Conservation (phyloP, 306 rosid species). For the Cercis canadensis region DNA sequence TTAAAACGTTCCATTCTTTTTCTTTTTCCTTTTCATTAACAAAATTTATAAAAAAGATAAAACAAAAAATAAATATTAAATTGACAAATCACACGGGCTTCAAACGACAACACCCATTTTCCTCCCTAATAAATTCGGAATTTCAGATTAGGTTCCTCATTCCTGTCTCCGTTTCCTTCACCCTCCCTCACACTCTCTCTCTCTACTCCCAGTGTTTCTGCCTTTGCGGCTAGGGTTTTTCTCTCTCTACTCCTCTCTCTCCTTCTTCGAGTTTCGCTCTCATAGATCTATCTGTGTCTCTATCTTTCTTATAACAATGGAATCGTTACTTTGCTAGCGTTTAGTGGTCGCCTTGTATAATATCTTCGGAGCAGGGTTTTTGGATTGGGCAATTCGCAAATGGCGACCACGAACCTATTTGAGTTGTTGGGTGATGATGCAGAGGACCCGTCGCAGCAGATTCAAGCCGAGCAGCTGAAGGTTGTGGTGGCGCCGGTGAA, state of each 20-base stretch:
- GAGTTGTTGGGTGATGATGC: slow-evolving; percentile 93
- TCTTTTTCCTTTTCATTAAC: no score
- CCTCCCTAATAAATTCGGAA: no score
- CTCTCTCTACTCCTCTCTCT: slow-evolving; percentile 22
- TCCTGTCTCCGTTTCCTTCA: no score
- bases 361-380: slow-evolving; percentile 31
- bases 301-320: slow-evolving; percentile 44
- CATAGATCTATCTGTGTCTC: slow-evolving; percentile 36
- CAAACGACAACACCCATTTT: no score
- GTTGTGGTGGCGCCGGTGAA: slow-evolving; percentile 47
- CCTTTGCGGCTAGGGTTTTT: slow-evolving; percentile 82
- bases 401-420: slow-evolving; percentile 89
- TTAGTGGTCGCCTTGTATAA: slow-evolving; percentile 35
- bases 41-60: no score
- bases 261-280: slow-evolving; percentile 6
- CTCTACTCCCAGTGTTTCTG: no score
- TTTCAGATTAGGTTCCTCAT: no score
- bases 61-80: no score
- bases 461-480: slow-evolving; percentile 63
- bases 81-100: no score
- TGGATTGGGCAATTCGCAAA: slow-evolving; percentile 13
- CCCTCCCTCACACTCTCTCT: no score
- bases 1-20: no score
- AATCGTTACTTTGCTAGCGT: slow-evolving; percentile 25
- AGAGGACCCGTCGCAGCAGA: slow-evolving; percentile 84